Base-by-base conservation (phyloP, 108 stramenopile species). In the Conticribra guillardii region DNA sequence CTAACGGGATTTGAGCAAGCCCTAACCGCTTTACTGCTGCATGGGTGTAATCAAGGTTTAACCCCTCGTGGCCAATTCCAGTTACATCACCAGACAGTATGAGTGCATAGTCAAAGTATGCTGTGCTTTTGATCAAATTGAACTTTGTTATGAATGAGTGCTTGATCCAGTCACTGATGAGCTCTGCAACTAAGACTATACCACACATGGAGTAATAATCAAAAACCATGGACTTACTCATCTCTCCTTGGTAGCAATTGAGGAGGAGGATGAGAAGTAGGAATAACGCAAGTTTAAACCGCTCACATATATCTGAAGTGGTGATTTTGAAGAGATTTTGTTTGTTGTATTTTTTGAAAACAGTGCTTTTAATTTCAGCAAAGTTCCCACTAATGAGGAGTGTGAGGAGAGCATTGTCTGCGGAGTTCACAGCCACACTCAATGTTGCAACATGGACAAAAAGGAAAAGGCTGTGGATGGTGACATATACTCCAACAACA, bases 261-360 rank as follows among this genome's bases (percentile, higher is more conserved):
- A 96, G 84, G 27, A 85, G 55, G 23, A 96, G 76, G 26, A 92
- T 86, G 50, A 96, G 82, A 0, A 84, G 53, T 22, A 95, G 75
- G 67, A 95, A 91, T 44, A 93, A 50, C n/a, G 80, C 85, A 60
- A 96, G 71, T 76, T 97, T 94, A 84, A 93, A 90, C 18, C 93
- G 84, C 55, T 95, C 90, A 59, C 90, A 90, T 48, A 93, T 88
- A 80, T 93, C 92, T 45, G 85, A 81, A 50, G 96, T 94, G 9
- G 95, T 84, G 30, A 98, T 92, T 67, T 99, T 97, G 84, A 99
- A 99, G 3, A 99, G 81, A 69, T 90, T 95, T 32, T 96, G 85
- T 68, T 93, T 87, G 84, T 96, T 97, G 85, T 97, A 98, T 67
- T 97, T 98, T 85, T 99, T 99, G 86, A 99, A 98, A 17, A 99